Percentiles rank a stretch among this genome's conserved stretches.
These are phyloP conservation scores for Berberis thunbergii DNA, from an alignment of 164 flowering plant species.

Conservation along the genomic window DNA sequence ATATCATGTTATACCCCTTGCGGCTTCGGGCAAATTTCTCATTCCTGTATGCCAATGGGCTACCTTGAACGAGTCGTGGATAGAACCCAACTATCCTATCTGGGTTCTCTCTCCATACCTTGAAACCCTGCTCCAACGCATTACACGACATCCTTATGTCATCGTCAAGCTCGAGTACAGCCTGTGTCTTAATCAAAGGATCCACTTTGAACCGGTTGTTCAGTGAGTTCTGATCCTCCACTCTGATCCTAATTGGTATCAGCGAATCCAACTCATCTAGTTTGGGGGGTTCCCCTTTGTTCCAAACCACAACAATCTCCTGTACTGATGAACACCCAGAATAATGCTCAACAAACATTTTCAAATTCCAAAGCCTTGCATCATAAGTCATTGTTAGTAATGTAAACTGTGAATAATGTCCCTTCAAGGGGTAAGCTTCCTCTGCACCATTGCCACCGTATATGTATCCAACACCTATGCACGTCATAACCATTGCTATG, in stretches of 20 bases:
- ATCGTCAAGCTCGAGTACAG: constrained; percentile 89
- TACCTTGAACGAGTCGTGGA: constrained; percentile 58
- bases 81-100: constrained; percentile 85
- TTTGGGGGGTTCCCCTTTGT: constrained; percentile 69
- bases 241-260: constrained; percentile 73
- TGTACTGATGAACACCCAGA: constrained; percentile 82
- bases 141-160: constrained; percentile 92
- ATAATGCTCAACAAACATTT: constrained; percentile 84
- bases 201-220: constrained; percentile 78
- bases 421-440: constrained; percentile 56
- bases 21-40: constrained; percentile 67
- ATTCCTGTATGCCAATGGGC: constrained; percentile 50
- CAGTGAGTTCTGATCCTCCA: constrained; percentile 63
- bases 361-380: constrained; percentile 91
- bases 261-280: constrained; percentile 59
- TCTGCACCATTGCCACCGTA: constrained; percentile 82
- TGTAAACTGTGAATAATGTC: constrained; percentile 81
- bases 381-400: constrained; percentile 85
- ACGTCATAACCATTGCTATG: constrained; percentile 35
- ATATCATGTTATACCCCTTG: constrained; percentile 73
- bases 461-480: constrained; percentile 46
- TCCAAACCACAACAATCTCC: constrained; percentile 92
- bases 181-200: constrained; percentile 53
- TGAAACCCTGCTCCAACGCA: constrained; percentile 76
- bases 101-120: constrained; percentile 79